Conservation (phyloP, 371 early-diverging fungal genomes). For the Furculomyces boomerangus region DNA sequence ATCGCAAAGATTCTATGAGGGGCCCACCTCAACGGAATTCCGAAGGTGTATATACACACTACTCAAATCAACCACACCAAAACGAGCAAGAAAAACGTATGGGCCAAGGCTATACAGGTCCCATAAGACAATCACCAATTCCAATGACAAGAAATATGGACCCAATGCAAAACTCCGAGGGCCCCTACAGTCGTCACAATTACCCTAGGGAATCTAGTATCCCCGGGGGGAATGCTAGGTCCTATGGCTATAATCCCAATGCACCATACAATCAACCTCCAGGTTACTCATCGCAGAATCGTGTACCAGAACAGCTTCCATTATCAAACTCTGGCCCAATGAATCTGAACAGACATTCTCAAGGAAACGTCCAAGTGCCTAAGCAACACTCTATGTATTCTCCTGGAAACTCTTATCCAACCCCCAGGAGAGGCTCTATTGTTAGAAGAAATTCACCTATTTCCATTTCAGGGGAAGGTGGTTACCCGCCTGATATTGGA, state of each 20-base stretch:
- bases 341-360: not conserved
- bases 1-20: not conserved
- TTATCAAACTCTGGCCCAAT: not conserved
- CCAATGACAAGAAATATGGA: no score
- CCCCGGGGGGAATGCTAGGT: no score
- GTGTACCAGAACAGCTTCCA: not conserved
- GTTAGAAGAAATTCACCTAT: not conserved
- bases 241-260: not conserved
- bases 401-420: not conserved
- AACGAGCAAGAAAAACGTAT: not conserved
- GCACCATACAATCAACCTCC: not conserved
- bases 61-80: not conserved
- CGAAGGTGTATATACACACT: not conserved
- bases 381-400: not conserved
- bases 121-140: no score
- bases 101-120: no score
- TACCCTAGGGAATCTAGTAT: no score
- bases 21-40: not conserved
- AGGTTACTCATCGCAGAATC: not conserved
- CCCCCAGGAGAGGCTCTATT: not conserved
- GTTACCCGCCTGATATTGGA: not conserved
- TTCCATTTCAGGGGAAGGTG: not conserved
- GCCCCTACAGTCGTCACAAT: no score
- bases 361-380: not conserved
- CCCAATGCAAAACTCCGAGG: no score